Base-by-base conservation (phyloP, 2,329 filamentous ascomycete species). In the Aspergillus unguis region DNA sequence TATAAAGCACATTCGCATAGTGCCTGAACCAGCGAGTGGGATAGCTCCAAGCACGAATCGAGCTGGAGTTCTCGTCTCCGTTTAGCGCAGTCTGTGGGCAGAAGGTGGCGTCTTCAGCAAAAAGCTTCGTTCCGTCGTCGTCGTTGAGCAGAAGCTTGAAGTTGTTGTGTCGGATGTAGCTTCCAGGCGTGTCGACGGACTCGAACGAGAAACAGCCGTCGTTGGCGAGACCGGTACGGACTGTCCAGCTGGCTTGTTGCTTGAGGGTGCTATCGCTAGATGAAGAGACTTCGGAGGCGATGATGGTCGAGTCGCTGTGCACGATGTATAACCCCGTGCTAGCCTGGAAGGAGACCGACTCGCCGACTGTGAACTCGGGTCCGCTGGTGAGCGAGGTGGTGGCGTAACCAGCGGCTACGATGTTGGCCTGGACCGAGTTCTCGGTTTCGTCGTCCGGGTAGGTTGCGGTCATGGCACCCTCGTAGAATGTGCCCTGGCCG, bases 401-500 rank as follows among this genome's bases (percentile, higher is more conserved):
- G 6, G 77, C 76, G 55, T 86, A 86, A 52, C 76, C 76, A 17
- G 83, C 82, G 0, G 80, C 80, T 0, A 81, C 81, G 52, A 86
- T 80, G 60, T 86, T 73, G 46, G 79, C 81, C 66, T 85, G 82
- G 0, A 85, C 81, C 0, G 74, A 65, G 64, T 77, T 75, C 65
- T 86, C 84, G 2, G 77, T 81, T 8, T 73, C 76, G 56, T 86
- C 82, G 2, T 79, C 76, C 0, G 84, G 83, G 59, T 85, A 86
- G 1, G 82, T 82, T 0, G 74, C 68, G 10, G 82, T 85, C 81
- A 86, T 84, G 26, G 80, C 82, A 26, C 83, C 84, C 67, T 86
- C 84, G 66, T 86, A 84, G 62, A 84, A 84, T 0, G 83, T 85
- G 27, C 84, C 83, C 62, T 85, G 80, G 0, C 75, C 83, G 43